Evolutionary conservation across 306 rosid genomes (phyloP).

Genomic region (Clitoria ternatea): DNA sequence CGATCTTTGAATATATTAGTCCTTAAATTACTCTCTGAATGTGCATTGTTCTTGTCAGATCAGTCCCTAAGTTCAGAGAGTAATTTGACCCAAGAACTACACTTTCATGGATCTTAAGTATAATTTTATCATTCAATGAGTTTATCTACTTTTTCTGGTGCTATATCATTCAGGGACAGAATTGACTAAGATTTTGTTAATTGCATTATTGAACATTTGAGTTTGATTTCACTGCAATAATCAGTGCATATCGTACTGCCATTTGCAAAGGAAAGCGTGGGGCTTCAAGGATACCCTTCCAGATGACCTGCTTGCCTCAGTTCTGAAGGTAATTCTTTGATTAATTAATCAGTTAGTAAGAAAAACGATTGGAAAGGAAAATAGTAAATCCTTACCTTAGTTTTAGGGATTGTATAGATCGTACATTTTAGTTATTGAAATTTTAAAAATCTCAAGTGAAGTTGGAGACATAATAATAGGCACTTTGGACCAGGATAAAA

Average conservation of each 20-base stretch:
- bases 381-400: too few species aligned
- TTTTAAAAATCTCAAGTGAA: slow-evolving; percentile 44
- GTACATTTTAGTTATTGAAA: too few species aligned
- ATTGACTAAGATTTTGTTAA: not conserved
- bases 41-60: not conserved
- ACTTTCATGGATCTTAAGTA: not conserved
- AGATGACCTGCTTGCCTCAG: slow-evolving; percentile 85
- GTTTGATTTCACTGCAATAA: slow-evolving; percentile 10
- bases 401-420: too few species aligned
- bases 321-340: slow-evolving; percentile 57
- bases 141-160: not conserved
- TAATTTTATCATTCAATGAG: not conserved
- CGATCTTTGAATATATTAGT: not conserved
- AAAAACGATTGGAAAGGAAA: not conserved
- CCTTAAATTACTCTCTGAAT: not conserved
- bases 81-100: not conserved
- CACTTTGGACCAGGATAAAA: slow-evolving; percentile 82
- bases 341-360: not conserved
- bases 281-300: slow-evolving; percentile 86
- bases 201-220: not conserved
- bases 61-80: not conserved
- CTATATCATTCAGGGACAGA: not conserved
- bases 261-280: slow-evolving; percentile 88
- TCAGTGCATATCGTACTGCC: slow-evolving; percentile 78
- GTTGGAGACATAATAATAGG: slow-evolving; percentile 92